Evolutionary conservation across 2,329 filamentous ascomycete genomes (phyloP), one percentile per base, ranked within the genome.

Genomic region (Fusarium hostae): DNA sequence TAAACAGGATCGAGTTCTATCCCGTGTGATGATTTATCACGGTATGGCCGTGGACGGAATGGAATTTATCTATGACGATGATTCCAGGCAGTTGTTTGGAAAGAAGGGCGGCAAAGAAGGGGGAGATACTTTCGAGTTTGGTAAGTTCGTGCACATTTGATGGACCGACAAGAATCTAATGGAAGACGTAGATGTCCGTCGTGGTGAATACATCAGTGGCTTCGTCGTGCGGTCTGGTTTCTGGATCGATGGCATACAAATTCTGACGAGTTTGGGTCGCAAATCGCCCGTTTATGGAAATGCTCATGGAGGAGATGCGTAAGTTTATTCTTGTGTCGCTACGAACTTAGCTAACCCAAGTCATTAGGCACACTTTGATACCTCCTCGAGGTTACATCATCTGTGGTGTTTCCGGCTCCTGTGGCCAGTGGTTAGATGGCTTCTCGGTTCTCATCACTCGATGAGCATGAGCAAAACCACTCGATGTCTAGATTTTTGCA

Each of bases 61-160:
- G 24, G 95, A 98, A 79, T 98, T 99, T 81, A 86, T 93, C 65
- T 98, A 97, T 78, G 95, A 98, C 77, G 94, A 98, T 79, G 87
- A 89, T 20, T 92, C 93, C 2, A 92, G 86, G 59, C 94, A 98
- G 78, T 81, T 98, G 6, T 97, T 99, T 84, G 96, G 96, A 43
- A 95, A 94, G 77, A 86, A 88, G 59, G 92, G 92, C 16, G 92
- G 91, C 11, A 91, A 91, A 70, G 82, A 87, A 28, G 90, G 89
- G 5, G 91, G 91, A 3, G 90, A 92, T 76, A 88, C 90, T 48
- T 97, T 97, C 82, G 87, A 92, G 20, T 86, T 98, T 74, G 91
- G 92, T 94, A 83, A 81, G 90, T 81, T 57, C 22, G 20, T 28
- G 15, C 35, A 35, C 5, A 55, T 13, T 26, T 15, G 26, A 32